These are phyloP conservation scores for Syzygium jambos DNA, from an alignment of 345 rosid genomes.

Conservation along the genomic window DNA sequence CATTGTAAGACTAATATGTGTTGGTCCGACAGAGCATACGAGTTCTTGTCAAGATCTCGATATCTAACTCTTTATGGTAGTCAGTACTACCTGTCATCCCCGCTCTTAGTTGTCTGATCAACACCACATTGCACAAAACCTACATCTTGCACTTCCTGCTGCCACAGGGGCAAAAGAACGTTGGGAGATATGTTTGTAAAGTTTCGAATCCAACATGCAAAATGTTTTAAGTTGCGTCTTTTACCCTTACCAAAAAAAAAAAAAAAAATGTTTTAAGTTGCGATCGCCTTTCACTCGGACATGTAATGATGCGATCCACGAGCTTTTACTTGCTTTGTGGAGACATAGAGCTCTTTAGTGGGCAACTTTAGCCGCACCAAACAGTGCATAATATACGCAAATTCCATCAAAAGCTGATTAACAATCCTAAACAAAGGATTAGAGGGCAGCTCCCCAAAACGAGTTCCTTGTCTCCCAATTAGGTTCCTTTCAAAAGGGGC, in stretches of 20 bases:
- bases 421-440: background rate
- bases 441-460: background rate
- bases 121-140: background rate
- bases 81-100: background rate
- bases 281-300: background rate
- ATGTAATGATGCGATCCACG: constrained; percentile 31
- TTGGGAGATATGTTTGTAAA: background rate
- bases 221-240: background rate
- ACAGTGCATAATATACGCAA: background rate
- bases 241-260: too few species aligned
- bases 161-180: background rate
- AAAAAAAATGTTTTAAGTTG: too few species aligned
- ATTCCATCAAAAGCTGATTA: background rate
- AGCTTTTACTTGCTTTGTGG: constrained; percentile 12
- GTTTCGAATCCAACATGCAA: background rate
- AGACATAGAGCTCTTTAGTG: constrained; percentile 12
- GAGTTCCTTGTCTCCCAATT: constrained; percentile 32
- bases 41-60: background rate
- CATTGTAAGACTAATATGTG: background rate
- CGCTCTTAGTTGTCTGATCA: background rate
- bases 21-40: background rate
- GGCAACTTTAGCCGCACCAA: background rate
- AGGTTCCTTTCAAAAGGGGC: constrained; percentile 18
- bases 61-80: too few species aligned
- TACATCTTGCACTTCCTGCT: background rate